Conservation (phyloP, 1,284 basidiomycete species). For the Leccinum fuscescens region DNA sequence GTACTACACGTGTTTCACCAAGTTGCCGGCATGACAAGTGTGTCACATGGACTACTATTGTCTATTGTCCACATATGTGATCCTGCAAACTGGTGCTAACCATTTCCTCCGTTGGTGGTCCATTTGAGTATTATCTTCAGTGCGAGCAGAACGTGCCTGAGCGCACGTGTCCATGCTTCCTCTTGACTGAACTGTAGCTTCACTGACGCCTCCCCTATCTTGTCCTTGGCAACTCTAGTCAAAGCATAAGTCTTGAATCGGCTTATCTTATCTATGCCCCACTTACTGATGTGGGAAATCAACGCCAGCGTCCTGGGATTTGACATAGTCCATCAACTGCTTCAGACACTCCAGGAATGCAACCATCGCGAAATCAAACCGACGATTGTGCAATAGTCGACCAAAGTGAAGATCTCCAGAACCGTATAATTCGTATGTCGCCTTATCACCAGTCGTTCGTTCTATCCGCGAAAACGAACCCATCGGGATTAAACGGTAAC, state of each 20-base stretch:
- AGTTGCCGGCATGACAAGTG: not conserved
- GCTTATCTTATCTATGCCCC: conserved; percentile 2
- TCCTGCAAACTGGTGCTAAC: conserved; percentile 34
- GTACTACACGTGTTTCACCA: not conserved
- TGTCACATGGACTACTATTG: not conserved
- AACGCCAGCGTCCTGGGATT: conserved; percentile 65
- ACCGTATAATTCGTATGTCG: conserved; percentile 85
- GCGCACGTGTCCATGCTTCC: conserved; percentile 92
- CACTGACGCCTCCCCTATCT: conserved; percentile 93
- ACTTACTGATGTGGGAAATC: conserved; percentile 85
- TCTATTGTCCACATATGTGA: not conserved
- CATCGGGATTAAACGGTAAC: conserved; percentile 87
- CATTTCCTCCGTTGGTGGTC: conserved; percentile 74
- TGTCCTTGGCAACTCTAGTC: conserved; percentile 85
- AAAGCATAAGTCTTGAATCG: conserved; percentile 11
- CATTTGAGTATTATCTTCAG: conserved; percentile 84
- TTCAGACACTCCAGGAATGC: conserved; percentile 93
- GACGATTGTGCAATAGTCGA: conserved; percentile 86
- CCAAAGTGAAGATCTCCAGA: conserved; percentile 89
- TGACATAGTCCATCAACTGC: conserved; percentile 85
- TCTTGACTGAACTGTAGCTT: conserved; percentile 94
- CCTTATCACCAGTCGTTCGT: conserved; percentile 78
- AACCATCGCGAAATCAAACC: conserved; percentile 96
- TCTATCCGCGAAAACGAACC: conserved; percentile 93
- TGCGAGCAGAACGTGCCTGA: conserved; percentile 87